These are phyloP conservation scores for Tripterygium wilfordii DNA, from an alignment of 177 flowering plant genomes.

Conservation along the genomic window DNA sequence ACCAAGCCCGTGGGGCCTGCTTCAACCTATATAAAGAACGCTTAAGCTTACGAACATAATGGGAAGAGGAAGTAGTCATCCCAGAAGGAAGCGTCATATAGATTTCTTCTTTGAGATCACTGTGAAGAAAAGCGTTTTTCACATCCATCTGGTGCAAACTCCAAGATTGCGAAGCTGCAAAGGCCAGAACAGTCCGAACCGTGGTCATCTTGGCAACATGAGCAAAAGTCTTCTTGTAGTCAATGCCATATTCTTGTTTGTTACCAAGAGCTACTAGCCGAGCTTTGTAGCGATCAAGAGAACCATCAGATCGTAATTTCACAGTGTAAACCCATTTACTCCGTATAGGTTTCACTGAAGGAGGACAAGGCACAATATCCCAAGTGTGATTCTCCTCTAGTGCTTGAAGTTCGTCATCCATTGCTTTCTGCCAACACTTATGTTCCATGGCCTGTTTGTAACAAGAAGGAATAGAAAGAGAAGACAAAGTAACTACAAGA, in stretches of 20 bases:
- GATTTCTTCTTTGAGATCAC: constrained; percentile 4
- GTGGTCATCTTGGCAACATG: not conserved
- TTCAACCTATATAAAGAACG: constrained; percentile 9
- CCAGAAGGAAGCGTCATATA: constrained; percentile 9
- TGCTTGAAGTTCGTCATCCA: constrained; percentile 5
- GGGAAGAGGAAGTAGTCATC: not conserved
- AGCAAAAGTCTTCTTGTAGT: constrained; percentile 7
- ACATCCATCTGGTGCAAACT: constrained; percentile 1
- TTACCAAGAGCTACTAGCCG: not conserved
- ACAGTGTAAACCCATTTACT: constrained; percentile 2
- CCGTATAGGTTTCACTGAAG: not conserved
- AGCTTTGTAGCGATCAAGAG: constrained; percentile 1
- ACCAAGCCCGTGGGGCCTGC: no score
- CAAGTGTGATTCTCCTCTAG: constrained; percentile 4
- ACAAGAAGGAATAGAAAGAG: not conserved
- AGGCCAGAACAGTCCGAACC: not conserved
- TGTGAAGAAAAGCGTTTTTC: constrained; percentile 7
- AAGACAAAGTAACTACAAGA: not conserved
- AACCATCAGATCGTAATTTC: not conserved
- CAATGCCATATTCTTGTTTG: constrained; percentile 4
- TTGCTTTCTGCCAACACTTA: constrained; percentile 4
- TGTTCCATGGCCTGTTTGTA: not conserved
- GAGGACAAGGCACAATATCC: not conserved
- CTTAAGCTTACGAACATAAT: constrained; percentile 4
- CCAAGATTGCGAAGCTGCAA: not conserved